These are phyloP conservation scores for Orbilia quercus DNA, from an alignment of 2,329 filamentous ascomycete genomes.

Conservation along the genomic window DNA sequence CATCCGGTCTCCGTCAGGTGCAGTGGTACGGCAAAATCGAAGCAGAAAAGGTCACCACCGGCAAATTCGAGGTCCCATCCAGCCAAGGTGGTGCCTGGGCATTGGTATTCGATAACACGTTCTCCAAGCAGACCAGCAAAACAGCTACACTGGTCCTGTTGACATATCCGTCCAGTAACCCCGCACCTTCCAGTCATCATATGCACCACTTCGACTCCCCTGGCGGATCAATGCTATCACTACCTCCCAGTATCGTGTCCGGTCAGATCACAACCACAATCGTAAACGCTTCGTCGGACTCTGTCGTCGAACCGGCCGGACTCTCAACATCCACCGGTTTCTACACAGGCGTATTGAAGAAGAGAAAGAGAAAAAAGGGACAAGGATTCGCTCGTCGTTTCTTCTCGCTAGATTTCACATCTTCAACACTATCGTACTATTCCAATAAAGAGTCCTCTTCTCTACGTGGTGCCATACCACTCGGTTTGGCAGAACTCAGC, in stretches of 20 bases:
- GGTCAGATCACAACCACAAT: slow-evolving; percentile 34
- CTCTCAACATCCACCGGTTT: slow-evolving; percentile 51
- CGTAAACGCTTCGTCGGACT: slow-evolving; percentile 57
- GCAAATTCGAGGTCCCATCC: slow-evolving; percentile 79
- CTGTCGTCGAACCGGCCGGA: slow-evolving; percentile 51
- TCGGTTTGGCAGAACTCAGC: slow-evolving; percentile 89
- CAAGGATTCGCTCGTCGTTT: slow-evolving; percentile 93
- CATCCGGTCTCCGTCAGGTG: slow-evolving; percentile 72
- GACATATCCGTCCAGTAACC: slow-evolving; percentile 86
- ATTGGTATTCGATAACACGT: slow-evolving; percentile 97
- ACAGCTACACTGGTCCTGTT: slow-evolving; percentile 93
- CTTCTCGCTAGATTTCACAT: slow-evolving; percentile 94
- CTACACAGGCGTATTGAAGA: slow-evolving; percentile 85
- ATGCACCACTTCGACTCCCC: slow-evolving; percentile 66
- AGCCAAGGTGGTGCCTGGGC: slow-evolving; percentile 92
- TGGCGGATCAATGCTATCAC: slow-evolving; percentile 27
- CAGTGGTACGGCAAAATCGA: slow-evolving; percentile 94
- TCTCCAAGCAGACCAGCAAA: slow-evolving; percentile 94
- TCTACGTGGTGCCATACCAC: slow-evolving; percentile 87
- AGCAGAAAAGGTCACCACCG: slow-evolving; percentile 92
- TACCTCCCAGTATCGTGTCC: slow-evolving; percentile 12
- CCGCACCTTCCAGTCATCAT: slow-evolving; percentile 79
- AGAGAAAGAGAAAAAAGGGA: slow-evolving; percentile 90
- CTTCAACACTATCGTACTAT: slow-evolving; percentile 95
- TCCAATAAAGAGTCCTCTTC: slow-evolving; percentile 93